Percentiles rank a stretch among this genome's conserved stretches.
Evolutionary conservation across 2,329 filamentous ascomycete genomes (phyloP).

Genomic region (Chaetomiaceae sp.): DNA sequence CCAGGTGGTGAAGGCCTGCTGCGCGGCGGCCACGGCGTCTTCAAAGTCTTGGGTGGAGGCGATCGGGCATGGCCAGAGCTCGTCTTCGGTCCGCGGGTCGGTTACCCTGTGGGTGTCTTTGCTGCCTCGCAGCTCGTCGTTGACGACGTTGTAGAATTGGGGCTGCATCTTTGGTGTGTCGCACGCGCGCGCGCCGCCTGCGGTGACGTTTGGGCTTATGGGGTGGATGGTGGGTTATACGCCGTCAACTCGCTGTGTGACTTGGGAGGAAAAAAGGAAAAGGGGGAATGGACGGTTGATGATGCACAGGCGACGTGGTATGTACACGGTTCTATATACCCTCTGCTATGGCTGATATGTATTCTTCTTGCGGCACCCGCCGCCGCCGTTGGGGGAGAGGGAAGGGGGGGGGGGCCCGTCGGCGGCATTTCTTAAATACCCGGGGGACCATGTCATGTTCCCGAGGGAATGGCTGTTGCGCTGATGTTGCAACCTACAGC

Average conservation of each 20-base stretch:
- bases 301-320: neutral
- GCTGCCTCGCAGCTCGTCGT: conserved; percentile 37
- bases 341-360: too few species aligned
- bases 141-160: conserved; percentile 43
- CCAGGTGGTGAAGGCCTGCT: conserved; percentile 45
- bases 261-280: neutral
- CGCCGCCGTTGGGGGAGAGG: neutral
- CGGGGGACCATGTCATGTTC: conserved; percentile 15
- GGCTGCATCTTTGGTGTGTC: conserved; percentile 20
- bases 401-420: neutral
- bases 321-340: neutral
- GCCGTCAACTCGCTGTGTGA: too few species aligned
- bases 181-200: too few species aligned
- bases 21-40: conserved; percentile 42
- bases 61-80: conserved; percentile 43
- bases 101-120: conserved; percentile 35
- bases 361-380: neutral
- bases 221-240: neutral
- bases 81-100: conserved; percentile 43
- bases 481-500: neutral
- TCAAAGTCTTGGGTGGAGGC: conserved; percentile 41
- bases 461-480: neutral
- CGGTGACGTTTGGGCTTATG: too few species aligned
- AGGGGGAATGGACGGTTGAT: neutral
- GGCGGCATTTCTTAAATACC: conserved; percentile 15